Evolutionary conservation across 2,329 filamentous ascomycete genomes (phyloP).

Genomic region (Penicillium crustosum): DNA sequence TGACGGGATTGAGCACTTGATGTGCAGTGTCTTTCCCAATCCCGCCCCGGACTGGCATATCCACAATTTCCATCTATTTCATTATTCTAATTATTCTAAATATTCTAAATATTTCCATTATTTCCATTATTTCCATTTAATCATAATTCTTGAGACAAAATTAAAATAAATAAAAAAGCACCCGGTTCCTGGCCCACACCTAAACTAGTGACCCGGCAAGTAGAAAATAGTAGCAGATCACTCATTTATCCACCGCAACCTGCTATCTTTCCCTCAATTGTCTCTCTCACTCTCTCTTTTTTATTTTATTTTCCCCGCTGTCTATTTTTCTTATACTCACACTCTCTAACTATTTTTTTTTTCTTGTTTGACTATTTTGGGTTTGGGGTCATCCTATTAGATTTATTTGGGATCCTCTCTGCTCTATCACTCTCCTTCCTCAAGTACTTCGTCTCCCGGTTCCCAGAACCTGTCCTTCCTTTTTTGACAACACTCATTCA

Average conservation of each 20-base stretch:
- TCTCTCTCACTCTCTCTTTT: slow-evolving; percentile 29
- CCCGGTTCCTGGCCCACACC: slow-evolving; percentile 24
- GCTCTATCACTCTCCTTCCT: slow-evolving; percentile 34
- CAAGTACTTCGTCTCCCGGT: slow-evolving; percentile 26
- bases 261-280: slow-evolving; percentile 22
- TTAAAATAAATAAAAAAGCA: background rate
- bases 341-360: slow-evolving; percentile 29
- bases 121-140: background rate
- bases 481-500: slow-evolving; percentile 16
- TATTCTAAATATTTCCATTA: background rate
- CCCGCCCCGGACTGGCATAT: slow-evolving; percentile 17
- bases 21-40: slow-evolving; percentile 17
- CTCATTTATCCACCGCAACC: slow-evolving; percentile 38
- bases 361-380: slow-evolving; percentile 30
- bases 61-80: background rate
- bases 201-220: slow-evolving; percentile 31
- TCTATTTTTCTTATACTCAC: slow-evolving; percentile 15
- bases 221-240: slow-evolving; percentile 39
- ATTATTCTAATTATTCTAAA: background rate
- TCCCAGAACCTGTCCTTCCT: slow-evolving; percentile 41
- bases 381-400: slow-evolving; percentile 29
- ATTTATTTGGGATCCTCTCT: slow-evolving; percentile 25
- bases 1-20: slow-evolving; percentile 8
- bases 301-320: slow-evolving; percentile 26
- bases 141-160: slow-evolving; percentile 4